A percentile compares a stretch with the other conserved stretches of the same genome.
phyloP scores from a whole-genome alignment of 495 filamentous ascomycete genomes.

The Beverwykella pulmonaria region DNA sequence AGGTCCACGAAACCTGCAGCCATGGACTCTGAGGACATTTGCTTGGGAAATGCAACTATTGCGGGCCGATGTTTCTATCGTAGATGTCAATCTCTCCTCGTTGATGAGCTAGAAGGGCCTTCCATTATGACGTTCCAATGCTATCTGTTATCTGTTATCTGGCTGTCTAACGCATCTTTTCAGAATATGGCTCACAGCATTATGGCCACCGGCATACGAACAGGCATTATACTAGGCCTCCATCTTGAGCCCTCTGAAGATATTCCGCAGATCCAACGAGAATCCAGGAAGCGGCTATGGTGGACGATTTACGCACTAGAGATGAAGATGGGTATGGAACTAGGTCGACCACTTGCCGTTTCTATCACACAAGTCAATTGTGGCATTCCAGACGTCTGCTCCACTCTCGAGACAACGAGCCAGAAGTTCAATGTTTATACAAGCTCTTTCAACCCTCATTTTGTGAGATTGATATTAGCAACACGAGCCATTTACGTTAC shows the following conservation, averaged over 20 bases:
- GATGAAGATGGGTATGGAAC: slow-evolving; percentile 54
- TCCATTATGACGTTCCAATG: slow-evolving; percentile 57
- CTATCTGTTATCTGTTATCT: slow-evolving; percentile 52
- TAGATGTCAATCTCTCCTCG: slow-evolving; percentile 53
- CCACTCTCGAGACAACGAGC: not conserved
- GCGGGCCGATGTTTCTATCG: slow-evolving; percentile 53
- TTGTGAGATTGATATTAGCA: slow-evolving; percentile 47
- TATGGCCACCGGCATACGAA: slow-evolving; percentile 50
- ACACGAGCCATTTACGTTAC: slow-evolving; percentile 46
- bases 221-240: slow-evolving; percentile 56
- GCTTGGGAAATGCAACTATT: slow-evolving; percentile 49
- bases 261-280: slow-evolving; percentile 45
- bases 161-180: slow-evolving; percentile 53
- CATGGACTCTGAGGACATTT: not conserved
- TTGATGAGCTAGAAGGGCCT: slow-evolving; percentile 54
- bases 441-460: slow-evolving; percentile 44
- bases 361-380: slow-evolving; percentile 46
- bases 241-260: slow-evolving; percentile 52
- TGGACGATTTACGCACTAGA: slow-evolving; percentile 56
- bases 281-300: slow-evolving; percentile 56
- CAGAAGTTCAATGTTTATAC: not conserved
- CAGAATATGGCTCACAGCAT: slow-evolving; percentile 55
- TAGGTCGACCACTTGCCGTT: slow-evolving; percentile 54
- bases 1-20: slow-evolving; percentile 13
- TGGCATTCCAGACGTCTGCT: slow-evolving; percentile 42